Conservation (phyloP, 2,329 filamentous ascomycete genomes). For the Colletotrichum costaricense region DNA sequence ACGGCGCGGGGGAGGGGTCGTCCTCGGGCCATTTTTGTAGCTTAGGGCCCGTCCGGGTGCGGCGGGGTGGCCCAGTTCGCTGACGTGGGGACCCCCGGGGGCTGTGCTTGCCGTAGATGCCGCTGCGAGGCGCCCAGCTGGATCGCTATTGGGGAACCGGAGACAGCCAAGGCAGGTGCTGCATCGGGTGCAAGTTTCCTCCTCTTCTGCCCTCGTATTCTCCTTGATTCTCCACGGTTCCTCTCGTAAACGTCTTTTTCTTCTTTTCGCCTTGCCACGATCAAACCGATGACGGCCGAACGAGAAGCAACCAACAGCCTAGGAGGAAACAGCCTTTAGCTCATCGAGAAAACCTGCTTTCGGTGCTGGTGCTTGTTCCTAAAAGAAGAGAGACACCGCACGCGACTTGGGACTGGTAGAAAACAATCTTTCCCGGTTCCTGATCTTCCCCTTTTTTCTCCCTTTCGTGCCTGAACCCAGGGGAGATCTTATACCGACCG, state of each 20-base stretch:
- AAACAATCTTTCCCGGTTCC: neutral
- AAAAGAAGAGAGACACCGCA: neutral
- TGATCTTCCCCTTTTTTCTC: neutral
- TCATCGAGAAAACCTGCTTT: neutral
- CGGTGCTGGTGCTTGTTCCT: neutral
- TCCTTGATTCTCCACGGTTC: neutral
- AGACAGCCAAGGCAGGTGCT: conserved; percentile 13
- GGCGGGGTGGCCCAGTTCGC: conserved; percentile 7
- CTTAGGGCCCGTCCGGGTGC: neutral
- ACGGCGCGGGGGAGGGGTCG: conserved; percentile 16
- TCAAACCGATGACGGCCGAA: neutral
- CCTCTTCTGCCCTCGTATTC: neutral
- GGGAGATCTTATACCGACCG: neutral
- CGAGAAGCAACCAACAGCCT: too few species aligned
- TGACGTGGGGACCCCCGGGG: conserved; percentile 24
- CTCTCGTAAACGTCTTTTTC: neutral
- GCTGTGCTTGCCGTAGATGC: conserved; percentile 23
- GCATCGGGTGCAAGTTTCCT: conserved; percentile 12
- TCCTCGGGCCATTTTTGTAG: conserved; percentile 3
- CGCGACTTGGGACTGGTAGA: neutral
- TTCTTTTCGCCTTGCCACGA: neutral
- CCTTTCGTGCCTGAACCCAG: neutral
- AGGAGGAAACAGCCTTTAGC: neutral
- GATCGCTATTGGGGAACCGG: conserved; percentile 20
- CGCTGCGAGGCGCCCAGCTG: conserved; percentile 22